Evolutionary conservation across 176 grass and related monocot genomes (phyloP).

Genomic region (Oryza punctata): DNA sequence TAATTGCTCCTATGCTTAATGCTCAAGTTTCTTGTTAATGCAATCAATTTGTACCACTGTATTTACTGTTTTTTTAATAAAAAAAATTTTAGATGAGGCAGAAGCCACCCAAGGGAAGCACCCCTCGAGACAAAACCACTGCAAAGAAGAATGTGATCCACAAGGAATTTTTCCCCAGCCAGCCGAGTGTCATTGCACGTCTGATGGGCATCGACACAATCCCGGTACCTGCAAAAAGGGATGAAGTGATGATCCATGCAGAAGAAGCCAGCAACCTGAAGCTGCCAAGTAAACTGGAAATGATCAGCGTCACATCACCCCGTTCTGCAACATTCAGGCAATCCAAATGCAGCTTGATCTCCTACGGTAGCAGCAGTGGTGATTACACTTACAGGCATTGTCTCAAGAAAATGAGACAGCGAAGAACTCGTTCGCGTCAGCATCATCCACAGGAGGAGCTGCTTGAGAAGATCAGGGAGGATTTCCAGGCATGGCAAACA

Average conservation of each 20-base stretch:
- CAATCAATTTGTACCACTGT: neutral
- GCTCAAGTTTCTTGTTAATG: neutral
- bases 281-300: neutral
- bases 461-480: constrained; percentile 71
- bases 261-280: neutral
- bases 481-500: constrained; percentile 73
- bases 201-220: constrained; percentile 83
- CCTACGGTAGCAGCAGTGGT: constrained; percentile 26
- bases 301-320: neutral
- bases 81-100: constrained; percentile 21
- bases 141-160: constrained; percentile 30
- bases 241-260: neutral
- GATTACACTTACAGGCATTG: constrained; percentile 37
- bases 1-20: neutral
- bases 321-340: constrained; percentile 41
- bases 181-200: constrained; percentile 63
- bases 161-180: constrained; percentile 41
- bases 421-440: constrained; percentile 19
- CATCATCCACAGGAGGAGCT: constrained; percentile 78
- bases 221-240: constrained; percentile 23
- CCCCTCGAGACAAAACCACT: neutral
- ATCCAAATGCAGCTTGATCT: constrained; percentile 41
- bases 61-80: neutral
- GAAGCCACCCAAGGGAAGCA: neutral
- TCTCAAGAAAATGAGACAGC: constrained; percentile 26